Base-by-base conservation (phyloP, 306 rosid species). In the Quercus agrifolia region DNA sequence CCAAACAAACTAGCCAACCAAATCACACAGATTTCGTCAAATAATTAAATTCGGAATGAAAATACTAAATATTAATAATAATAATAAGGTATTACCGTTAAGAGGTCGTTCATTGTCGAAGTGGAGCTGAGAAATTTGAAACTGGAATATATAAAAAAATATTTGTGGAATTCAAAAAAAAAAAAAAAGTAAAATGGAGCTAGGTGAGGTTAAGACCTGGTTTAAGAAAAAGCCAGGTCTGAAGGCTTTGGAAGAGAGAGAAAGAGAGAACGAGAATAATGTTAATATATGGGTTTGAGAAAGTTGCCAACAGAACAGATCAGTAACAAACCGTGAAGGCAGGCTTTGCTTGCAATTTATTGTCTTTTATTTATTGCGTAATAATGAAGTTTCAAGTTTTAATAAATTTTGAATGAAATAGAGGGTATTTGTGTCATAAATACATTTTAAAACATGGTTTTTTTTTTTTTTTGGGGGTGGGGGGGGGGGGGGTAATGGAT, bases 51-150 rank as follows among this genome's bases (percentile, higher is more conserved):
- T 23, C 21, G 49, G 15, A 2, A 33, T 27, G 35, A 5, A 87
- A 72, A 1, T 10, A 7, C 7, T 38, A 7, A 38, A 38, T 35
- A 6, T 6, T 38, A 38, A 7, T 41, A 41, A 35, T 35, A 71
- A 31, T 31, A 23, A 80, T 9, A 72, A 63, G n/a, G 58, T 6
- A 73, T 83, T 89, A 94, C 96, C 94, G 90, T 62, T 33, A 92
- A 88, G 80, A 94, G 98, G 83, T 94, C 98, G 87, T 94, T 94
- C 98, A 94, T 94, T 71, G 86, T 90, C 61, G 82, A 80, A 75
- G 74, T 64, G 82, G n/a, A 84, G 83, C 74, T 70, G 64, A 63
- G 73, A 70, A 77, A 51, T 58, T 79, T 80, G 73, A 70, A 62
- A 57, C 5, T 5, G 41, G 64, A 64, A 66, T 35, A 35, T 35